phyloP scores from a whole-genome alignment of 2,329 filamentous ascomycete species.

The Colletotrichum higginsianum region DNA sequence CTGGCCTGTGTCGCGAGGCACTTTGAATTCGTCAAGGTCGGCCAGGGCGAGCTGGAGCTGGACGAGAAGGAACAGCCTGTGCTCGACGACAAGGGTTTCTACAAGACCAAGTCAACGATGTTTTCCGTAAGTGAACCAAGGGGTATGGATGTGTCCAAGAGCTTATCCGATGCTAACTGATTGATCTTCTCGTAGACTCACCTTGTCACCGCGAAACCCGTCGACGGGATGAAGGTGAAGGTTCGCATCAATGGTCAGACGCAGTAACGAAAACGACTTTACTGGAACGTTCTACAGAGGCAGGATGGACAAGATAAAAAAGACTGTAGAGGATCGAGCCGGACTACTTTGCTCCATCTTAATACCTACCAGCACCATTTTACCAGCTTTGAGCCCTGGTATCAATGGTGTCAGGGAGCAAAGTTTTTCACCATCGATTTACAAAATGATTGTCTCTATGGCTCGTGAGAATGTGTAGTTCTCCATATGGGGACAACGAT shows the following conservation, averaged over 20 bases:
- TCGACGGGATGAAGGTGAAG: constrained; percentile 35
- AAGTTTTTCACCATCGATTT: too few relatives aligned
- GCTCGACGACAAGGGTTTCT: constrained; percentile 31
- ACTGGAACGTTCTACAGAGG: neutral
- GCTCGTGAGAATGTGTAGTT: neutral
- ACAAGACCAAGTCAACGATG: constrained; percentile 35
- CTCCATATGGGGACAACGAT: too few relatives aligned
- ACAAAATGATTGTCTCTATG: too few relatives aligned
- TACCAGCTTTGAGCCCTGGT: too few relatives aligned
- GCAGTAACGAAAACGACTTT: neutral
- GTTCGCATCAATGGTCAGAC: constrained; percentile 25
- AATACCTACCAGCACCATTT: neutral
- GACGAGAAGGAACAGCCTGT: constrained; percentile 22
- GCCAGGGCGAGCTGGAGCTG: constrained; percentile 35
- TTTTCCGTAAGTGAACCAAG: constrained; percentile 19
- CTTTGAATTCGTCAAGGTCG: constrained; percentile 38
- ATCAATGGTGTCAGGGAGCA: too few relatives aligned
- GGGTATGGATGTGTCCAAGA: neutral
- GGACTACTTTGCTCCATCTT: neutral
- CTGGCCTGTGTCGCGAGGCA: constrained; percentile 28
- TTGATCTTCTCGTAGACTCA: constrained; percentile 11
- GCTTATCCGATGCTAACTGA: neutral
- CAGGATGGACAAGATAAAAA: neutral
- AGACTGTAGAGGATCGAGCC: neutral
- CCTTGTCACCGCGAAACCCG: constrained; percentile 34